Evolutionary conservation across 1,139 yeast species (phyloP).

Genomic region (Hanseniaspora sp.): DNA sequence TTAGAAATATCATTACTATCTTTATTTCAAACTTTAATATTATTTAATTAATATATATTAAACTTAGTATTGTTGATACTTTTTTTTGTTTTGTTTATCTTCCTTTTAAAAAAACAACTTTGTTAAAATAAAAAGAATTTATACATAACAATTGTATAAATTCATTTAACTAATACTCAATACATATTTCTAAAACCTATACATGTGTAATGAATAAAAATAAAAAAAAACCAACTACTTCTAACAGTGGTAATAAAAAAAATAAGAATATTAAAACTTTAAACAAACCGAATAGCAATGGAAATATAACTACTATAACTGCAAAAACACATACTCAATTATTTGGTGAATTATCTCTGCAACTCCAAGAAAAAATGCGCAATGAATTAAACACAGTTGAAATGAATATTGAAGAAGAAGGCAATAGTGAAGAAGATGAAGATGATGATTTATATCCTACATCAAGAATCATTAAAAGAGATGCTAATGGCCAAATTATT

Average conservation of each 20-base stretch:
- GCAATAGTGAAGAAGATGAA: slow-evolving; percentile 32
- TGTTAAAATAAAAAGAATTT: too few relatives aligned
- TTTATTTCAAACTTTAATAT: too few relatives aligned
- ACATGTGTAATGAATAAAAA: too few relatives aligned
- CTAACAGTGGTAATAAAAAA: neutral
- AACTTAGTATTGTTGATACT: too few relatives aligned
- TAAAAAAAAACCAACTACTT: neutral
- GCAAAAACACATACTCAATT: neutral
- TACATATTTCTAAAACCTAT: too few relatives aligned
- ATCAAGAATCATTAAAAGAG: slow-evolving; percentile 61
- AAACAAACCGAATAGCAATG: neutral
- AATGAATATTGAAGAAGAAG: neutral
- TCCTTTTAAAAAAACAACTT: too few relatives aligned
- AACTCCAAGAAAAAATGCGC: neutral
- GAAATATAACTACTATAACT: neutral
- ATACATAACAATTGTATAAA: too few relatives aligned
- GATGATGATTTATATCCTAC: slow-evolving; percentile 59
- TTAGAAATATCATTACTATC: too few relatives aligned
- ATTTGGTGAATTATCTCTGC: neutral
- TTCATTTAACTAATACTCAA: too few relatives aligned
- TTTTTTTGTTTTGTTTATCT: too few relatives aligned
- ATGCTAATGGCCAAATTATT: slow-evolving; percentile 62
- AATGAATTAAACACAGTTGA: neutral
- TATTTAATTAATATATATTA: too few relatives aligned
- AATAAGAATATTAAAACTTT: neutral